Evolutionary conservation across 768 basidiomycete genomes (phyloP), one percentile per base, ranked within the genome.

Genomic region (Boletus subcaerulescens): DNA sequence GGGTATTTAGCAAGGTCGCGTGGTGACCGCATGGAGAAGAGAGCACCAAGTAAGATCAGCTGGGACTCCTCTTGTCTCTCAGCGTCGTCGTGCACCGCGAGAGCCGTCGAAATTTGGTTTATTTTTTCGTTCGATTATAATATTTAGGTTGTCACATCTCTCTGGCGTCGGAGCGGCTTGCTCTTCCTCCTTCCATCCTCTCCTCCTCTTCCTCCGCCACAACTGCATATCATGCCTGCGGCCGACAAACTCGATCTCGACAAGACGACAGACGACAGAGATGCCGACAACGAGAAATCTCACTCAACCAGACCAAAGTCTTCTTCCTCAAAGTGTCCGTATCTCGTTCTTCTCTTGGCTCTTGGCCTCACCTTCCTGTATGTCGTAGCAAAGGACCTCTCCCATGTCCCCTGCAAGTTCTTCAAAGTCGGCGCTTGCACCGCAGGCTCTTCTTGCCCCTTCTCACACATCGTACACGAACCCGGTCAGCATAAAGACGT

Each of bases 371-470:
- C 56, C 32, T 0, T 46, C 3, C 33, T 12, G 12, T 14, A 35
- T 35, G 13, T 12, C 20, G n/a, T 68, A 87, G 87, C 86, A 47
- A 92, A 93, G 71, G 91, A 93, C 69, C 81, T 98, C 52, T 91
- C 91, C 3, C 94, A 97, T 78, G 96, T 98, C 14, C 95, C 95
- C 2, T 98, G 96, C 77, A 91, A 96, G 75, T 98, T 98, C 82
- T 97, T 86, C 84, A 91, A 89, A 67, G 89, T 91, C 59, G 93
- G 94, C 33, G 87, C 86, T 13, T 98, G 95, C 73, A 96, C 94
- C 5, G 95, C 95, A 11, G 95, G 95, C 33, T 76, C 91, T 4
- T 88, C 90, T 3, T 98, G 96, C 71, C 93, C 92, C n/a, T 98
- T 98, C 80, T 94, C 93, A 29, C 96, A 98, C 71, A 67, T 71